Conservation (phyloP, 768 basidiomycete species). For the Auricularia sp. region DNA sequence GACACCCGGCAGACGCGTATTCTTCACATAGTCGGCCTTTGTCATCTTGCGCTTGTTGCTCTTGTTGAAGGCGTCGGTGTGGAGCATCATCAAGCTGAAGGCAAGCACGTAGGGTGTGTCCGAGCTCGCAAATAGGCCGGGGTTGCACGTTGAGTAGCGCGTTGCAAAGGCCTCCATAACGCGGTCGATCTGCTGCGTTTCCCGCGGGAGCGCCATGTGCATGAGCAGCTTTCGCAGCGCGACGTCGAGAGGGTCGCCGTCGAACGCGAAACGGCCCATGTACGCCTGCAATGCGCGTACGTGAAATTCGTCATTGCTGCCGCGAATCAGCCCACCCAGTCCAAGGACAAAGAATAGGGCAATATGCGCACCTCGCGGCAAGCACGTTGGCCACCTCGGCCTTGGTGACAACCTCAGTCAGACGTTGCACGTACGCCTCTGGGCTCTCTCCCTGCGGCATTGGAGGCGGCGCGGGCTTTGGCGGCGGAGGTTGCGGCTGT, state of each 20-base stretch:
- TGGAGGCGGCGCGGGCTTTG: constrained; percentile 26
- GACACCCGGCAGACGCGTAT: constrained; percentile 80
- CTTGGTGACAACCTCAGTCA: constrained; percentile 56
- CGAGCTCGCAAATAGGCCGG: constrained; percentile 64
- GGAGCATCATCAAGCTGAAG: constrained; percentile 96
- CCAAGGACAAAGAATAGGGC: constrained; percentile 3
- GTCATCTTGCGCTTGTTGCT: constrained; percentile 97
- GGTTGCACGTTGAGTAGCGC: constrained; percentile 77
- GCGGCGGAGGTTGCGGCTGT: neutral
- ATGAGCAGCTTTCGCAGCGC: constrained; percentile 83
- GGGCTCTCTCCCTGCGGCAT: constrained; percentile 56
- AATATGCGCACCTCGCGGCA: constrained; percentile 57
- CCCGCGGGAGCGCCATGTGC: constrained; percentile 83
- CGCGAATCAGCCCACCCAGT: neutral
- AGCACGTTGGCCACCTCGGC: constrained; percentile 71
- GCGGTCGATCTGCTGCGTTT: constrained; percentile 97
- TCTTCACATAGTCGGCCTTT: constrained; percentile 87
- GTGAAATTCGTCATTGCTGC: constrained; percentile 65
- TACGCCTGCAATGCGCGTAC: constrained; percentile 57
- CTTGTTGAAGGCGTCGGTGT: constrained; percentile 97
- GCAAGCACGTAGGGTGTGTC: constrained; percentile 94
- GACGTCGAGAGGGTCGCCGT: constrained; percentile 75
- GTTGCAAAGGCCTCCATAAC: constrained; percentile 92
- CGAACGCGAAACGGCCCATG: constrained; percentile 69
- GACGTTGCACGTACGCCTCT: constrained; percentile 53